A percentile compares a stretch with the other conserved stretches of the same genome.
These are phyloP conservation scores for Geosmithia morbida DNA, from an alignment of 2,329 filamentous ascomycete genomes.

Conservation along the genomic window DNA sequence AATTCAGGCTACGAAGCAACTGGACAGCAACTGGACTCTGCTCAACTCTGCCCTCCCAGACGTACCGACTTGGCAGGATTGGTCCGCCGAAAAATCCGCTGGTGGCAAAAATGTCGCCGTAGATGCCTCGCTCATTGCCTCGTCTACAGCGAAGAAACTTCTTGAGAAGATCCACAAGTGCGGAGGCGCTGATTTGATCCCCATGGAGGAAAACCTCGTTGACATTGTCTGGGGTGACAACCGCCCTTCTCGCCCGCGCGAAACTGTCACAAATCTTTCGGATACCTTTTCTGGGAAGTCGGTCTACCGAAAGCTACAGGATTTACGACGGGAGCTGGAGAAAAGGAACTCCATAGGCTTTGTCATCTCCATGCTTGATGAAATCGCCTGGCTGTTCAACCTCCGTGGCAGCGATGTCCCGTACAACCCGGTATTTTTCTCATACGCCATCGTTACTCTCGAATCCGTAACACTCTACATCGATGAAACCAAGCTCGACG, in stretches of 20 bases:
- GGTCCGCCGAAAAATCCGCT: slow-evolving; percentile 75
- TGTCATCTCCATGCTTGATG: slow-evolving; percentile 87
- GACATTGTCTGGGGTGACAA: slow-evolving; percentile 74
- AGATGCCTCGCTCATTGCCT: slow-evolving; percentile 77
- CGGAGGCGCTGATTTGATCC: slow-evolving; percentile 62
- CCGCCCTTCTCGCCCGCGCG: slow-evolving; percentile 59
- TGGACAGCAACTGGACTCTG: slow-evolving; percentile 82
- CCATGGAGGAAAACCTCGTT: slow-evolving; percentile 72
- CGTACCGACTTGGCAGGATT: slow-evolving; percentile 95
- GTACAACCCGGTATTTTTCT: slow-evolving; percentile 98
- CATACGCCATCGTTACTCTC: slow-evolving; percentile 78
- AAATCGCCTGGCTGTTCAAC: slow-evolving; percentile 98
- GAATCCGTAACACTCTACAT: slow-evolving; percentile 69
- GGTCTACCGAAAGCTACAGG: slow-evolving; percentile 68
- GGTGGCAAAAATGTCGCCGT: slow-evolving; percentile 82
- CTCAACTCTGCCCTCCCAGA: slow-evolving; percentile 89
- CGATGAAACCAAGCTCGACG: slow-evolving; percentile 61
- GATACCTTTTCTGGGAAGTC: slow-evolving; percentile 68
- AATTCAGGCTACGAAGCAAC: slow-evolving; percentile 84
- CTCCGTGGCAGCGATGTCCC: slow-evolving; percentile 87
- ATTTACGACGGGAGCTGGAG: slow-evolving; percentile 78
- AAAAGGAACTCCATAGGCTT: slow-evolving; percentile 83
- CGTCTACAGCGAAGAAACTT: slow-evolving; percentile 48
- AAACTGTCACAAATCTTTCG: slow-evolving; percentile 59
- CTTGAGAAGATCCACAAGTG: slow-evolving; percentile 76